Conservation (phyloP, 352 stramenopile genomes). For the Phytophthora meadii region DNA sequence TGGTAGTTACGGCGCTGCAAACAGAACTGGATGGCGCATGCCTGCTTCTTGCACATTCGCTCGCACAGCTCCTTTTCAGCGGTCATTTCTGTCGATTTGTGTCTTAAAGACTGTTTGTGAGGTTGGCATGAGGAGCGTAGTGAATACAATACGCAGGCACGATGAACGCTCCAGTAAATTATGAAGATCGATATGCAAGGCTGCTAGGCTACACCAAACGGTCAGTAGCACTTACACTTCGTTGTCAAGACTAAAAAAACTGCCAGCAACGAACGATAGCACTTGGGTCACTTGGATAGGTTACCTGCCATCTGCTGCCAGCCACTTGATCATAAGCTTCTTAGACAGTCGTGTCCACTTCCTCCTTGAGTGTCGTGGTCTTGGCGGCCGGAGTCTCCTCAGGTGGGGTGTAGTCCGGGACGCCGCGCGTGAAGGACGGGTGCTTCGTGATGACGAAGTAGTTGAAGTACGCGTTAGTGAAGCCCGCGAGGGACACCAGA, state of each 20-base stretch:
- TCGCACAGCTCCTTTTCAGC: slow-evolving; percentile 56
- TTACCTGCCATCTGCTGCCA: slow-evolving; percentile 2
- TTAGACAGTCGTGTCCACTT: slow-evolving; percentile 51
- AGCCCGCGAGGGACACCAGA: slow-evolving; percentile 78
- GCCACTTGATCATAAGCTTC: slow-evolving; percentile 19
- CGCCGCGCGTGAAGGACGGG: slow-evolving; percentile 83
- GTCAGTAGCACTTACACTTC: slow-evolving; percentile 1
- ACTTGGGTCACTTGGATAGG: background rate
- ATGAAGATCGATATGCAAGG: slow-evolving; percentile 39
- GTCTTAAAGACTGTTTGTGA: slow-evolving; percentile 16
- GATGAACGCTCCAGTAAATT: slow-evolving; percentile 38
- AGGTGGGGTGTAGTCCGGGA: slow-evolving; percentile 85
- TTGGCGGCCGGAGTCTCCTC: slow-evolving; percentile 51
- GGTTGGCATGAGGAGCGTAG: background rate
- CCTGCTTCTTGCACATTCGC: slow-evolving; percentile 70
- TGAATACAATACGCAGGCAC: background rate
- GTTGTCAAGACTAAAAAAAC: slow-evolving; percentile 11
- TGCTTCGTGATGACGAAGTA: slow-evolving; percentile 92
- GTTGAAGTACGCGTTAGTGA: slow-evolving; percentile 91
- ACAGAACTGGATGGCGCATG: slow-evolving; percentile 86
- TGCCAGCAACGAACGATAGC: slow-evolving; percentile 4
- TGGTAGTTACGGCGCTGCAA: slow-evolving; percentile 78
- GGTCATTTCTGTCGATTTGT: slow-evolving; percentile 9
- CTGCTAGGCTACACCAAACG: slow-evolving; percentile 20
- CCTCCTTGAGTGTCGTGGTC: slow-evolving; percentile 27